Base-by-base conservation (phyloP, 768 basidiomycete genomes). In the Rhizopogon sp. region DNA sequence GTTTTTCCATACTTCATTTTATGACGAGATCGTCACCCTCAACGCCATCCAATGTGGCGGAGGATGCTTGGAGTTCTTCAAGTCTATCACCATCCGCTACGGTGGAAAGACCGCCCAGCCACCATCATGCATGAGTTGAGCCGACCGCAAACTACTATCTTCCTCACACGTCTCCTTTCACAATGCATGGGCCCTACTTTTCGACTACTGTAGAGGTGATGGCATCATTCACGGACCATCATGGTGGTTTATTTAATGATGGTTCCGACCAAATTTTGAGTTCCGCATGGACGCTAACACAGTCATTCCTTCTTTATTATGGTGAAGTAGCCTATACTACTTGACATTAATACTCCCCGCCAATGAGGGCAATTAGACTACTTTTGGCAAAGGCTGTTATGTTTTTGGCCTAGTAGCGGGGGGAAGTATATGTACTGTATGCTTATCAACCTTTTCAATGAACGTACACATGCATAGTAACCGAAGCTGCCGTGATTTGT, bases 181-280 rank as follows among this genome's bases (percentile, higher is more conserved):
- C 62, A 87, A 80, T 89, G 88, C 63, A 81, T 82, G 39, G 78
- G 89, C 65, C 80, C 80, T 20, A 20, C 20, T 20, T 20, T 20
- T 92, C 72, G 52, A 66, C 22, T 70, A 62, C 69, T 87, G 90
- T 9, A 64, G 74, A 47, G 59, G 61, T 42, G 61, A 50, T 6
- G 89, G 88, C 42, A 78, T 87, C 11, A 71, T 90, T 54, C 71
- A 74, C 56, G 85, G 82, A 46, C 59, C 66, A 5, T 91, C 66
- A 5, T 91, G 89, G 89, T 73, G 61, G 53, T 85, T 78, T 70
- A 67, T 25, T 25, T 25, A 25, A 69, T 53, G 75, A 74, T 50
- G 77, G 66, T 29, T 66, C 64, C 31, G 66, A 59, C 43, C 67
- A 54, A 14, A 33, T 8, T 14, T 3, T 14, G 14, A 37, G 35